phyloP scores from a whole-genome alignment of 1,284 basidiomycete species.

The Exsudoporus floridanus region DNA sequence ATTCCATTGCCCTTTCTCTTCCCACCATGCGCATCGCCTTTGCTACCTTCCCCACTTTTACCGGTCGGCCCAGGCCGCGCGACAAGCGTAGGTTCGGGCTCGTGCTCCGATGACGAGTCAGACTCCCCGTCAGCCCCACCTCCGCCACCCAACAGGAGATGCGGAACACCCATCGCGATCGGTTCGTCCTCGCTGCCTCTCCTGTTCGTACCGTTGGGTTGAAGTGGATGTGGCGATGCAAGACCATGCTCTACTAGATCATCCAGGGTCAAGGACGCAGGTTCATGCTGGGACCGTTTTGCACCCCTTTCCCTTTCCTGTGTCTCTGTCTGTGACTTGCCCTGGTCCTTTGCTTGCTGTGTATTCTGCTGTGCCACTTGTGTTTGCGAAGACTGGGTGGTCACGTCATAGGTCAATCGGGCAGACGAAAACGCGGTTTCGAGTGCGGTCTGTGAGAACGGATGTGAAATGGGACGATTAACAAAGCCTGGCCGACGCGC shows the following conservation, averaged over 20 bases:
- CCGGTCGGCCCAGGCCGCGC: conserved; percentile 8
- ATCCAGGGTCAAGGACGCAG: background rate
- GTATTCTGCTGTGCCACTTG: conserved; percentile 3
- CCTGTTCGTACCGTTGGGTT: background rate
- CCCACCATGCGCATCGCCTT: background rate
- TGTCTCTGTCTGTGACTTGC: background rate
- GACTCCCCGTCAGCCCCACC: background rate
- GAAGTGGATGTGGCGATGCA: background rate
- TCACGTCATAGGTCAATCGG: conserved; percentile 67
- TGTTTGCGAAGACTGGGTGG: conserved; percentile 18
- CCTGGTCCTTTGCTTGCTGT: conserved; percentile 1
- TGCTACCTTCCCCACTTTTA: conserved; percentile 1
- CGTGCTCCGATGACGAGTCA: conserved; percentile 11
- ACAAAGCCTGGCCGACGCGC: background rate
- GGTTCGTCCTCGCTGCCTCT: background rate
- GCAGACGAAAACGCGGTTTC: conserved; percentile 66
- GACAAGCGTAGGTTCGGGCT: conserved; percentile 29
- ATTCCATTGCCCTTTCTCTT: background rate
- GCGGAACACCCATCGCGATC: conserved; percentile 12
- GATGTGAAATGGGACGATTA: background rate
- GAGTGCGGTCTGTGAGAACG: conserved; percentile 38
- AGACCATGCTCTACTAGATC: background rate
- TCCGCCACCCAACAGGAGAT: background rate
- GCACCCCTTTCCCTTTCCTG: conserved; percentile 8
- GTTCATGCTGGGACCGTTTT: conserved; percentile 1